phyloP scores from a whole-genome alignment of 352 stramenopile species.

The Pythium rishiriense region DNA sequence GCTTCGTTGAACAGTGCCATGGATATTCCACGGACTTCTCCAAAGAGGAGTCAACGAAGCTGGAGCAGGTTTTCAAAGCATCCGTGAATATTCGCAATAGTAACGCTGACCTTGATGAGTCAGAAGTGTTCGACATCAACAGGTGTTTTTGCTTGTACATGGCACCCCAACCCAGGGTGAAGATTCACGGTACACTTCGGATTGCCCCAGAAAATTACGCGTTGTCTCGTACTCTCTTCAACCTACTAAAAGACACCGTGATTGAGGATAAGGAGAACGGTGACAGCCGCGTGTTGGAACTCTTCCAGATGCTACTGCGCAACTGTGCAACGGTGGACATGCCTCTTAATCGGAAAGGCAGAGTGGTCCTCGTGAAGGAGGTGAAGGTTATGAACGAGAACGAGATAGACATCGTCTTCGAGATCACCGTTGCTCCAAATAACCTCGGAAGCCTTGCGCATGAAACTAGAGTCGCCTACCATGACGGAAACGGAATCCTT shows the following conservation, averaged over 20 bases:
- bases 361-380: slow-evolving; percentile 37
- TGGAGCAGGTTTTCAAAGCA: slow-evolving; percentile 35
- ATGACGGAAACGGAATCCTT: slow-evolving; percentile 35
- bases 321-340: slow-evolving; percentile 34
- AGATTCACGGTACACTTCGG: slow-evolving; percentile 39
- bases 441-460: slow-evolving; percentile 39
- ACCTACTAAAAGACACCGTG: slow-evolving; percentile 20
- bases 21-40: slow-evolving; percentile 39
- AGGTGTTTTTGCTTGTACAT: slow-evolving; percentile 53
- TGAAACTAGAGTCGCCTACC: slow-evolving; percentile 32
- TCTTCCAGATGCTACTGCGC: slow-evolving; percentile 48
- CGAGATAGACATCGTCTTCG: slow-evolving; percentile 37
- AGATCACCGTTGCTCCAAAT: slow-evolving; percentile 42
- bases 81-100: slow-evolving; percentile 14
- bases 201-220: slow-evolving; percentile 26
- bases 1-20: slow-evolving; percentile 64
- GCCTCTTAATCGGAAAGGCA: slow-evolving; percentile 44
- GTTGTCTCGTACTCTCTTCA: slow-evolving; percentile 37
- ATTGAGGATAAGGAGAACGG: not conserved
- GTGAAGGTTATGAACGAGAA: slow-evolving; percentile 28
- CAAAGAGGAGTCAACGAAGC: slow-evolving; percentile 31
- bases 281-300: not conserved
- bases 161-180: slow-evolving; percentile 39
- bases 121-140: slow-evolving; percentile 31
- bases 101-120: not conserved